phyloP scores from a whole-genome alignment of 1,139 yeast species.

The Taiozyma sp. region DNA sequence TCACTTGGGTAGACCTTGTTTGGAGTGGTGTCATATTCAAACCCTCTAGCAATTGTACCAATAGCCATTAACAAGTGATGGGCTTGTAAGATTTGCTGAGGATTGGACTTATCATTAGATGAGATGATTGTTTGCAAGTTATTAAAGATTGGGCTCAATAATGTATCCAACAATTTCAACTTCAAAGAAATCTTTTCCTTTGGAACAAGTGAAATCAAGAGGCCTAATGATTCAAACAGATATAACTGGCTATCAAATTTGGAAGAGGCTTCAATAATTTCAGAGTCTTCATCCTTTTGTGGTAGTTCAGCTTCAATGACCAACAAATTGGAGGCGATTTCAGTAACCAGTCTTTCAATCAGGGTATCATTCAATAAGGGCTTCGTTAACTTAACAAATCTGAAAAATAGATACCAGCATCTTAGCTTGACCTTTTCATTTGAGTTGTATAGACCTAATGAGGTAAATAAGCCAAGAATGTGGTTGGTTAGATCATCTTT shows the following conservation, averaged over 20 bases:
- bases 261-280: conserved; percentile 52
- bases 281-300: conserved; percentile 39
- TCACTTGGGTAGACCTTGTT: conserved; percentile 25
- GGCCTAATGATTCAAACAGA: conserved; percentile 77
- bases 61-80: conserved; percentile 87
- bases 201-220: conserved; percentile 50
- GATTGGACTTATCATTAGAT: conserved; percentile 34
- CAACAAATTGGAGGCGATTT: conserved; percentile 44
- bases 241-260: conserved; percentile 76
- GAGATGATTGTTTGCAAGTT: conserved; percentile 68
- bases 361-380: conserved; percentile 52
- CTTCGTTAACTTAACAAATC: conserved; percentile 75
- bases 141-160: conserved; percentile 75
- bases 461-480: conserved; percentile 72
- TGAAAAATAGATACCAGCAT: conserved; percentile 85
- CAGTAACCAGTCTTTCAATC: conserved; percentile 46
- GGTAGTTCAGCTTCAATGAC: conserved; percentile 56
- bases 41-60: conserved; percentile 87
- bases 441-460: conserved; percentile 76
- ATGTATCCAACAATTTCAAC: conserved; percentile 49
- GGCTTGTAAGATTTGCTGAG: conserved; percentile 58
- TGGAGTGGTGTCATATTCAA: conserved; percentile 29
- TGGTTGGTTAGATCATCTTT: conserved; percentile 53
- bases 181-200: conserved; percentile 29
- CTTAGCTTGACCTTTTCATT: conserved; percentile 73